Evolutionary conservation across 495 filamentous ascomycete species (phyloP).

Genomic region (Annulohypoxylon stygium): DNA sequence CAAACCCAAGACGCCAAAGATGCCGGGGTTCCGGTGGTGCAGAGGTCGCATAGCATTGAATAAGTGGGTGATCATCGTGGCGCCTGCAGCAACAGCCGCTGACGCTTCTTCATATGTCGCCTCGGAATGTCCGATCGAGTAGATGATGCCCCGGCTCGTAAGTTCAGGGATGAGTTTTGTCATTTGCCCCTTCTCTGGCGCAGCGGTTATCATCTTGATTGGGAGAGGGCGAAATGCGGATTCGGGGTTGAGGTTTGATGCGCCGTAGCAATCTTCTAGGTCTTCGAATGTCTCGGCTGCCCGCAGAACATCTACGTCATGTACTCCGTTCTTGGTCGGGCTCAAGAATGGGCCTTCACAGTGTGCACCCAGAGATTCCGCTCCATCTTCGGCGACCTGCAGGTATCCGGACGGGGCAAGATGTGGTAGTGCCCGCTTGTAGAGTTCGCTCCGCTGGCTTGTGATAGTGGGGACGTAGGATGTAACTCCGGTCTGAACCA

Average conservation of each 20-base stretch:
- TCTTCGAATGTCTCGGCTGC: slow-evolving; percentile 65
- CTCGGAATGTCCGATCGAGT: slow-evolving; percentile 85
- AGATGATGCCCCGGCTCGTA: slow-evolving; percentile 70
- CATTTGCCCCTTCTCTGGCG: slow-evolving; percentile 79
- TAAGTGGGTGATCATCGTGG: slow-evolving; percentile 87
- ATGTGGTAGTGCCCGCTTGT: slow-evolving; percentile 78
- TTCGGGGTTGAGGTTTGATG: slow-evolving; percentile 65
- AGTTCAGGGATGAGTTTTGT: slow-evolving; percentile 71
- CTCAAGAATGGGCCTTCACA: slow-evolving; percentile 87
- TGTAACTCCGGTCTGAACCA: slow-evolving; percentile 83
- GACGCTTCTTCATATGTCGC: slow-evolving; percentile 81
- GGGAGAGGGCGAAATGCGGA: slow-evolving; percentile 47
- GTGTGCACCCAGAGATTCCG: slow-evolving; percentile 86
- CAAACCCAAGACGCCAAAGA: slow-evolving; percentile 78
- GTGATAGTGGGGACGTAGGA: slow-evolving; percentile 85
- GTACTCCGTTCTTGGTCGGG: slow-evolving; percentile 77
- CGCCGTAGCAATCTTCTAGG: slow-evolving; percentile 77
- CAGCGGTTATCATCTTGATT: slow-evolving; percentile 83
- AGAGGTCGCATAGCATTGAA: slow-evolving; percentile 93
- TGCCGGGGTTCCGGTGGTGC: slow-evolving; percentile 85
- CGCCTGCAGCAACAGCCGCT: slow-evolving; percentile 73
- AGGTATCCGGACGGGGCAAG: slow-evolving; percentile 74
- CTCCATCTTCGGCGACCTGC: slow-evolving; percentile 70
- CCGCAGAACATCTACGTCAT: slow-evolving; percentile 75
- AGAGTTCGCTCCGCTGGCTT: slow-evolving; percentile 76